phyloP scores from a whole-genome alignment of 2,329 filamentous ascomycete species.

The Acrocalymma vagum region DNA sequence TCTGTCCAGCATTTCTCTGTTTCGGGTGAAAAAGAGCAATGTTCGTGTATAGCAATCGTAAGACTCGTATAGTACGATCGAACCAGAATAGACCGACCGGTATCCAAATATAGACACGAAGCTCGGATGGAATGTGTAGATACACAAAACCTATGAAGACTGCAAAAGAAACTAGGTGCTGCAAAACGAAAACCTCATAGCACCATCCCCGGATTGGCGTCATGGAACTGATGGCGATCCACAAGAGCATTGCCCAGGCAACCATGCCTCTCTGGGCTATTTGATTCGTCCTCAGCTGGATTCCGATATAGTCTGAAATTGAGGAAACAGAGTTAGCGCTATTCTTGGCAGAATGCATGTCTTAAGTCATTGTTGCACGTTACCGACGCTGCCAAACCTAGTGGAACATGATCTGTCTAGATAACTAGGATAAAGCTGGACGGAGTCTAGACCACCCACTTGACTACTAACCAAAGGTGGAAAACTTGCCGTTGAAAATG shows the following conservation, averaged over 20 bases:
- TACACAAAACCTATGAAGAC: constrained; percentile 71
- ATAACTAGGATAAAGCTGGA: no score
- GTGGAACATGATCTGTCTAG: no score
- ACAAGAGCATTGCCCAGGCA: constrained; percentile 71
- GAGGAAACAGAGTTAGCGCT: no score
- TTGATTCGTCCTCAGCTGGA: constrained; percentile 68
- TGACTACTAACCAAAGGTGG: no score
- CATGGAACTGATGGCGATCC: constrained; percentile 71
- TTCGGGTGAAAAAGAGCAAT: constrained; percentile 50
- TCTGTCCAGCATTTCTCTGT: constrained; percentile 34
- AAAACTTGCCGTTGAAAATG: no score
- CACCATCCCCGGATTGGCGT: constrained; percentile 70
- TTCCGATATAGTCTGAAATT: constrained; percentile 65
- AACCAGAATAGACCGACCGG: constrained; percentile 69
- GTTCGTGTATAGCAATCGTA: constrained; percentile 49
- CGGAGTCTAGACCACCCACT: no score
- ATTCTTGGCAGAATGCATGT: constrained; percentile 6
- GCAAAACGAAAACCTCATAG: constrained; percentile 75
- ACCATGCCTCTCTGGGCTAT: constrained; percentile 73
- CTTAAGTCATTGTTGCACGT: no score
- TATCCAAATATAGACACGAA: constrained; percentile 72
- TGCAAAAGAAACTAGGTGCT: constrained; percentile 70
- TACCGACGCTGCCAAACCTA: no score
- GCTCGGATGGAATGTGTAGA: constrained; percentile 67
- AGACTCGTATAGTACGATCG: constrained; percentile 64